These are phyloP conservation scores for Leucogyrophana mollusca DNA, from an alignment of 768 basidiomycete species.

Conservation along the genomic window DNA sequence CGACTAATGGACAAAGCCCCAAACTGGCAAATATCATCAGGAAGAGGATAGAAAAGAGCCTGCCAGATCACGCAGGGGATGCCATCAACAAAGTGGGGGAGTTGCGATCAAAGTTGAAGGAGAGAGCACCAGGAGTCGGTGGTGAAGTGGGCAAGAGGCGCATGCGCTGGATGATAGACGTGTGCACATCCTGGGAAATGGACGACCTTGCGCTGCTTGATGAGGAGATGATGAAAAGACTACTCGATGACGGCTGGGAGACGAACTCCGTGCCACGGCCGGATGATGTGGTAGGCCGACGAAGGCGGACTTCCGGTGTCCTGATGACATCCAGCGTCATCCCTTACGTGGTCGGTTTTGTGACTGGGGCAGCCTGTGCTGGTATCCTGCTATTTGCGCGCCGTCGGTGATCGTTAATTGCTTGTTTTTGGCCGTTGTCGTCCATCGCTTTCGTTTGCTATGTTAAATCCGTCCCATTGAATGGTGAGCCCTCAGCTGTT, in stretches of 20 bases:
- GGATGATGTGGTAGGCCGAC: constrained; percentile 37
- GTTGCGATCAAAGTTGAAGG: constrained; percentile 69
- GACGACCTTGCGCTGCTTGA: constrained; percentile 75
- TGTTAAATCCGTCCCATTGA: too few species aligned
- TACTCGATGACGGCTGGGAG: constrained; percentile 90
- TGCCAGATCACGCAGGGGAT: constrained; percentile 71
- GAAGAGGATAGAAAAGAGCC: constrained; percentile 57
- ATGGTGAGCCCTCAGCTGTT: too few species aligned
- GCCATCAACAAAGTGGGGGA: constrained; percentile 80
- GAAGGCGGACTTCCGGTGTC: constrained; percentile 6
- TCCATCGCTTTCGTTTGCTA: too few species aligned
- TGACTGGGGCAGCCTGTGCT: constrained; percentile 41
- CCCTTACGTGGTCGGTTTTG: constrained; percentile 37
- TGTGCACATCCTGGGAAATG: constrained; percentile 86
- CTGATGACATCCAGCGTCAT: constrained; percentile 10
- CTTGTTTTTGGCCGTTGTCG: neutral
- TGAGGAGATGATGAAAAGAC: constrained; percentile 55
- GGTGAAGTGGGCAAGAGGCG: constrained; percentile 72
- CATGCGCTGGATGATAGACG: constrained; percentile 90
- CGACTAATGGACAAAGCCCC: constrained; percentile 92
- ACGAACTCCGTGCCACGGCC: constrained; percentile 47
- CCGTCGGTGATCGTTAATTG: constrained; percentile 22
- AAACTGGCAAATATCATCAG: constrained; percentile 86
- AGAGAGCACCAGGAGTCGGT: constrained; percentile 80
- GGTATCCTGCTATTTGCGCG: constrained; percentile 29